A percentile compares a stretch with the other conserved stretches of the same genome.
Conservation (phyloP, 176 grass and related monocot species). For the Triticum turgidum region DNA sequence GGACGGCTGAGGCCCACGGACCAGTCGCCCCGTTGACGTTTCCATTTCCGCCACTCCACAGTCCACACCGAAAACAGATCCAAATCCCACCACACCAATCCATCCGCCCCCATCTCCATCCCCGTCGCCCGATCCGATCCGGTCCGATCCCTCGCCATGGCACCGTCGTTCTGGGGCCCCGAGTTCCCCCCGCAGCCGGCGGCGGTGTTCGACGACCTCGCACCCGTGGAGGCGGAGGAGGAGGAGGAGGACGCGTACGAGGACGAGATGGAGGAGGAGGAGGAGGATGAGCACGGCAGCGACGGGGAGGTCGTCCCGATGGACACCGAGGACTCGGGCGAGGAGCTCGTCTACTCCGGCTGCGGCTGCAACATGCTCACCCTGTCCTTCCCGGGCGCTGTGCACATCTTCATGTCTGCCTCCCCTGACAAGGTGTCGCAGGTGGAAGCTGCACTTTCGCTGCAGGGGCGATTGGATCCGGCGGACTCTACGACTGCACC, state of each 20-base stretch:
- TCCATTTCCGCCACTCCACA: constrained; percentile 28
- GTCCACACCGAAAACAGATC: constrained; percentile 52
- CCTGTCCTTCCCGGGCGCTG: constrained; percentile 86
- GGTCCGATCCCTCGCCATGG: constrained; percentile 43
- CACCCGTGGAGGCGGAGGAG: constrained; percentile 1
- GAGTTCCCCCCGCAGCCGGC: constrained; percentile 38
- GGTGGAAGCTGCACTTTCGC: constrained; percentile 70
- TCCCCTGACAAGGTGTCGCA: constrained; percentile 89
- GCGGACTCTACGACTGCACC: constrained; percentile 14
- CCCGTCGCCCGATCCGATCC: constrained; percentile 47
- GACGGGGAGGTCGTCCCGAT: constrained; percentile 37
- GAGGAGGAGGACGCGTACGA: neutral
- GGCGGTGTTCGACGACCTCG: neutral
- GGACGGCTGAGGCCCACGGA: neutral
- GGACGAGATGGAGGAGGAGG: neutral
- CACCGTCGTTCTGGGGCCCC: constrained; percentile 56
- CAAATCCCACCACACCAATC: constrained; percentile 47
- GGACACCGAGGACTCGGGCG: constrained; percentile 52
- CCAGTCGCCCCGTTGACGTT: neutral
- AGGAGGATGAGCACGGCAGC: constrained; percentile 24
- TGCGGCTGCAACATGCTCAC: constrained; percentile 34
- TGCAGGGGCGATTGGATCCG: constrained; percentile 37
- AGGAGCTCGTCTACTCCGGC: neutral
- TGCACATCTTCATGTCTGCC: constrained; percentile 89
- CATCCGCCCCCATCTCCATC: constrained; percentile 19